Conservation (phyloP, 106 monocot genomes). For the Platanthera zijinensis region DNA sequence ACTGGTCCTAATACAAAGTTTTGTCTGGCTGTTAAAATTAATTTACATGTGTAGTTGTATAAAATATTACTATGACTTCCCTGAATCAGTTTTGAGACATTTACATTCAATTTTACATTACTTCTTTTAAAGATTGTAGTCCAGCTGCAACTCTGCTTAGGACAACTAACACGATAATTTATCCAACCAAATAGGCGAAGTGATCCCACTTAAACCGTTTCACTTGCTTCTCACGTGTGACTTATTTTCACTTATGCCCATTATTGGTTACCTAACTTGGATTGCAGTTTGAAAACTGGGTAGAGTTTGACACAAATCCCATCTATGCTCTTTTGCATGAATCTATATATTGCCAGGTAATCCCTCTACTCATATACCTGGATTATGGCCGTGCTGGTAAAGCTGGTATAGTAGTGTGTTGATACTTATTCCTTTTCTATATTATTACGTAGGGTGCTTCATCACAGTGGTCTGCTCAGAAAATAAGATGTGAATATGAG, state of each 20-base stretch:
- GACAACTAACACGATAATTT: no score
- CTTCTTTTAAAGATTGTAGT: no score
- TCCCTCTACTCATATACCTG: not conserved
- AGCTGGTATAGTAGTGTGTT: not conserved
- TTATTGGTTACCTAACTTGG: not conserved
- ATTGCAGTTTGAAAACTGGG: conserved; percentile 86
- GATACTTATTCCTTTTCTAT: not conserved
- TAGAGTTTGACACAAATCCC: conserved; percentile 86
- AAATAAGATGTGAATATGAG: conserved; percentile 48
- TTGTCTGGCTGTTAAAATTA: not conserved
- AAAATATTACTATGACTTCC: no score
- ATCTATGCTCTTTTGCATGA: conserved; percentile 94
- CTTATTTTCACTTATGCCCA: not conserved
- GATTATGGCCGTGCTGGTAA: not conserved
- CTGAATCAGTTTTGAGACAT: no score
- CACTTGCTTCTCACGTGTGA: not conserved
- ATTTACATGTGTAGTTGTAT: not conserved
- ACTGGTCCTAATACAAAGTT: not conserved
- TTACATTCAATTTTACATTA: no score
- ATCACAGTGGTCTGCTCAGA: conserved; percentile 91
- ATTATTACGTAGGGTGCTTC: conserved; percentile 54
- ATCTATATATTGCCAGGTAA: conserved; percentile 90
- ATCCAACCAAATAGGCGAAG: not conserved
- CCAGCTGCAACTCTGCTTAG: no score
- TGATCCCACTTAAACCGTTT: not conserved